These are phyloP conservation scores for Globisporangium cystogenes DNA, from an alignment of 352 stramenopile genomes.

Conservation along the genomic window DNA sequence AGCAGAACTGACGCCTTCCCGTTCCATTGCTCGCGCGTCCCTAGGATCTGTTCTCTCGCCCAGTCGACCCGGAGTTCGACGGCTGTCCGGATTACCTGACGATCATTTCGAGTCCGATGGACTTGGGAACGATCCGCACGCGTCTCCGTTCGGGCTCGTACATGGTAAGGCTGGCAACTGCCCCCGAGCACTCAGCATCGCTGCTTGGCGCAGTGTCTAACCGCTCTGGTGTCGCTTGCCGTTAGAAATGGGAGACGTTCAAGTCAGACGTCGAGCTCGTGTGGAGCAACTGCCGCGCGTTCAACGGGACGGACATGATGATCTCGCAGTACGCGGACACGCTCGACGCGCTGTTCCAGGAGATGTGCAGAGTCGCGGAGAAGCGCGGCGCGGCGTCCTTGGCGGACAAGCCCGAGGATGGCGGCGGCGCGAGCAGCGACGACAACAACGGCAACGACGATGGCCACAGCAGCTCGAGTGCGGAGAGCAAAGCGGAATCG, in stretches of 20 bases:
- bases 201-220: not conserved
- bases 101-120: slow-evolving; percentile 80
- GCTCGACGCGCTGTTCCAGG: slow-evolving; percentile 55
- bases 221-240: not conserved
- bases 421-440: slow-evolving; percentile 24
- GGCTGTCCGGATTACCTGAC: slow-evolving; percentile 82
- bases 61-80: slow-evolving; percentile 76
- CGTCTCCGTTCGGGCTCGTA: slow-evolving; percentile 60
- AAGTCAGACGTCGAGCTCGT: slow-evolving; percentile 74
- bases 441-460: slow-evolving; percentile 22
- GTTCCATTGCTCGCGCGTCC: slow-evolving; percentile 3
- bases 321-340: slow-evolving; percentile 74
- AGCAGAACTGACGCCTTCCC: not conserved
- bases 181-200: no score
- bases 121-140: slow-evolving; percentile 77
- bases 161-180: slow-evolving; percentile 38
- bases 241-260: slow-evolving; percentile 77
- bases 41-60: slow-evolving; percentile 78
- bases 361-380: slow-evolving; percentile 55
- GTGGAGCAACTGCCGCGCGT: slow-evolving; percentile 81
- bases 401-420: slow-evolving; percentile 10
- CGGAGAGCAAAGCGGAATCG: slow-evolving; percentile 40
- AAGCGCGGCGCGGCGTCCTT: slow-evolving; percentile 45
- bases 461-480: slow-evolving; percentile 25
- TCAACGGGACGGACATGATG: slow-evolving; percentile 70